Conservation (phyloP, 805 yeast genomes). For the Scheffersomyces stipitis region DNA sequence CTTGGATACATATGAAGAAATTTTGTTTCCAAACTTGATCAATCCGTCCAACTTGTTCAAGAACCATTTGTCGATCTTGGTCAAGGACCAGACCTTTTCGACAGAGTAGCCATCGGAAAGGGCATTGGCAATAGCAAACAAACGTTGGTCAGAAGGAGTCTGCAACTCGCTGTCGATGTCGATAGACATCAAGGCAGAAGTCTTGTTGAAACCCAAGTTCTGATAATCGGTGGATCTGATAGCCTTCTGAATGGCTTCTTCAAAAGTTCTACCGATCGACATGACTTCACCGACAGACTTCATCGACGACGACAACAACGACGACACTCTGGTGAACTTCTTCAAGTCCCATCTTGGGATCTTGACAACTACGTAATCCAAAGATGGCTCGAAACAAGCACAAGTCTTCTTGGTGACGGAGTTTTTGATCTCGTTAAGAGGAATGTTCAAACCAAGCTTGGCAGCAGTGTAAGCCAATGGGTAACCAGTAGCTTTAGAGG, state of each 20-base stretch:
- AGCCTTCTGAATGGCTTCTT: slow-evolving; percentile 97
- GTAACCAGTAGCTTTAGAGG: slow-evolving; percentile 98
- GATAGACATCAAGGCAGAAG: slow-evolving; percentile 82
- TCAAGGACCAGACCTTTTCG: slow-evolving; percentile 85
- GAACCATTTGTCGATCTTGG: slow-evolving; percentile 96
- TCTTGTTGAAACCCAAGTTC: slow-evolving; percentile 88
- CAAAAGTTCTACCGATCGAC: slow-evolving; percentile 96
- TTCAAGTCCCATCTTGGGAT: slow-evolving; percentile 99
- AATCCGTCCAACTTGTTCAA: slow-evolving; percentile 79
- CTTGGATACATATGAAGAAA: slow-evolving; percentile 55
- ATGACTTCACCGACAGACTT: slow-evolving; percentile 99
- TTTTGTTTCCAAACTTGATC: slow-evolving; percentile 66
- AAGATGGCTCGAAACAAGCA: slow-evolving; percentile 96
- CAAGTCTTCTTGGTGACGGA: slow-evolving; percentile 92
- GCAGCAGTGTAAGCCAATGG: slow-evolving; percentile 99
- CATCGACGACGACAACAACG: slow-evolving; percentile 88
- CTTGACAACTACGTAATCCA: slow-evolving; percentile 95
- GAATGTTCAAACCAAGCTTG: slow-evolving; percentile 88
- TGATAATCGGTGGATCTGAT: slow-evolving; percentile 95
- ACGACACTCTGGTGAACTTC: slow-evolving; percentile 90
- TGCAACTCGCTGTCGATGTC: slow-evolving; percentile 91
- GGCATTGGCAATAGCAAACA: slow-evolving; percentile 96
- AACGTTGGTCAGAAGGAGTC: slow-evolving; percentile 96
- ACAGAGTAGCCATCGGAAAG: slow-evolving; percentile 85
- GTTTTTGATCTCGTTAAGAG: slow-evolving; percentile 87